Evolutionary conservation across 1,284 basidiomycete genomes (phyloP).

Genomic region (Volvariella surrecta): DNA sequence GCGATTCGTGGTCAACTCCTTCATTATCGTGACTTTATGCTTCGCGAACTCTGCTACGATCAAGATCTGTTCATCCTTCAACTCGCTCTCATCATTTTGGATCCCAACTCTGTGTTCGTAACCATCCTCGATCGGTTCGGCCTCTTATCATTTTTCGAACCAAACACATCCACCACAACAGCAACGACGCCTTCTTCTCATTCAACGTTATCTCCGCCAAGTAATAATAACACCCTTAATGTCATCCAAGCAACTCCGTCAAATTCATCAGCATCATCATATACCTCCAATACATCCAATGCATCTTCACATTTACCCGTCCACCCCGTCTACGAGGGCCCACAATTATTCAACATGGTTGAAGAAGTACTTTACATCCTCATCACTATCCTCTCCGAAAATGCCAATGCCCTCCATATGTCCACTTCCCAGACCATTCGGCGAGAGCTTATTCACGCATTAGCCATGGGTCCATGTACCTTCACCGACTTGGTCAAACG

Average conservation of each 20-base stretch:
- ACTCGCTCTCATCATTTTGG: constrained; percentile 70
- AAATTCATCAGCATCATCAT: constrained; percentile 28
- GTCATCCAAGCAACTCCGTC: constrained; percentile 41
- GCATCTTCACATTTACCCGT: not conserved
- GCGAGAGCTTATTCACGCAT: constrained; percentile 85
- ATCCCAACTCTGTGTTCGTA: constrained; percentile 76
- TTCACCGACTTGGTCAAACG: constrained; percentile 92
- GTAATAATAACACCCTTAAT: constrained; percentile 37
- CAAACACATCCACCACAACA: constrained; percentile 38
- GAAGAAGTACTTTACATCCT: constrained; percentile 90
- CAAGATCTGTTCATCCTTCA: constrained; percentile 94
- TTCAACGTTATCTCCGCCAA: not conserved
- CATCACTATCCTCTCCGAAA: constrained; percentile 84
- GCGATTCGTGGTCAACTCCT: constrained; percentile 93
- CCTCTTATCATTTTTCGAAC: constrained; percentile 72
- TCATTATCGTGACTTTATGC: constrained; percentile 94
- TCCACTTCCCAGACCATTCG: constrained; percentile 61
- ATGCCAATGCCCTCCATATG: constrained; percentile 68
- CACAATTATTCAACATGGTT: constrained; percentile 77
- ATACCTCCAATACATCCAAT: no score
- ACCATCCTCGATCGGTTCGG: constrained; percentile 89
- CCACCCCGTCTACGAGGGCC: constrained; percentile 13
- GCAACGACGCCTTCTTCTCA: constrained; percentile 29
- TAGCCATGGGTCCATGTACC: constrained; percentile 82
- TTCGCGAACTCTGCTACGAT: constrained; percentile 94